These are phyloP conservation scores for Eremothecium cymbalariae DNA, from an alignment of 1,139 yeast genomes.

Conservation along the genomic window DNA sequence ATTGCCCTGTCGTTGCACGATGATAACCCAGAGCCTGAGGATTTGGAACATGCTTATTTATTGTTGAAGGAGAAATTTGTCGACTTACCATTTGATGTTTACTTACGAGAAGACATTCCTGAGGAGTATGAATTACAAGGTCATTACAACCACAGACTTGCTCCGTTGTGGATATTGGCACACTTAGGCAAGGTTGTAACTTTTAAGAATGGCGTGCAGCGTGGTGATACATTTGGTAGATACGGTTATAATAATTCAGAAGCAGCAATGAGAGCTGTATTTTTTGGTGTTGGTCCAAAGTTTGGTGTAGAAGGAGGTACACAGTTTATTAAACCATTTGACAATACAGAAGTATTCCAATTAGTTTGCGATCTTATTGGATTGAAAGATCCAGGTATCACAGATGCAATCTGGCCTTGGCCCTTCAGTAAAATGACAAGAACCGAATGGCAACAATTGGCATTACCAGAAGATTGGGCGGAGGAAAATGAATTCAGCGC, in stretches of 20 bases:
- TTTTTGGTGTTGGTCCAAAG: constrained; percentile 75
- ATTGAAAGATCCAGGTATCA: constrained; percentile 24
- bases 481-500: constrained; percentile 13
- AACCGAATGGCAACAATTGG: constrained; percentile 8
- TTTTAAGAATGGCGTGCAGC: constrained; percentile 46
- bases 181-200: constrained; percentile 76
- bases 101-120: constrained; percentile 52
- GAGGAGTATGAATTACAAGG: constrained; percentile 62
- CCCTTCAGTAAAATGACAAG: constrained; percentile 7
- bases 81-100: constrained; percentile 41
- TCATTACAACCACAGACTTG: constrained; percentile 44
- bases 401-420: constrained; percentile 6
- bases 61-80: constrained; percentile 2
- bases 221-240: constrained; percentile 52
- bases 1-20: constrained; percentile 1
- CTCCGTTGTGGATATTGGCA: constrained; percentile 82
- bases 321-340: constrained; percentile 49
- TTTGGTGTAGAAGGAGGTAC: constrained; percentile 35
- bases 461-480: constrained; percentile 8
- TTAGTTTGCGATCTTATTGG: constrained; percentile 62
- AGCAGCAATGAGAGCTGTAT: constrained; percentile 73
- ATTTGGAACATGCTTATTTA: constrained; percentile 1
- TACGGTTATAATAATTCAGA: constrained; percentile 80
- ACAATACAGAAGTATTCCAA: constrained; percentile 65
- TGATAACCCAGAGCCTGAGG: neutral